Evolutionary conservation across 768 basidiomycete species (phyloP).

Genomic region (Lactarius psammicola): DNA sequence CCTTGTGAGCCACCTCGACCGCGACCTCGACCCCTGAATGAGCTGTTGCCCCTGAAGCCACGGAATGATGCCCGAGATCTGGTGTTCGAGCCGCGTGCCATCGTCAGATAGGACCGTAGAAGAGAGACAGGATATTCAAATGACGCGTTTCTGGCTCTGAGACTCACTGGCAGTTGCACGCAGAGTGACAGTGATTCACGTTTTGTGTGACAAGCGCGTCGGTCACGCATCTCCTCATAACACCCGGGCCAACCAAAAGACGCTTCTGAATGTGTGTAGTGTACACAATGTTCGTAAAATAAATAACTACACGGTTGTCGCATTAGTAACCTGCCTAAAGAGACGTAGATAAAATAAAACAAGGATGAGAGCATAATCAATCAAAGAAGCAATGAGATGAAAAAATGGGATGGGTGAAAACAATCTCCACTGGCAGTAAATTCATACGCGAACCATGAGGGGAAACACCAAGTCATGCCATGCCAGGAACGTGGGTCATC

Average conservation of each 20-base stretch:
- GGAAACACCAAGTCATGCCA: conserved; percentile 9
- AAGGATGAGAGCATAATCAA: conserved; percentile 19
- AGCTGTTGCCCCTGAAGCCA: conserved; percentile 39
- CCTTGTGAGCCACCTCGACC: conserved; percentile 42
- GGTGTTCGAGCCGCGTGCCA: conserved; percentile 26
- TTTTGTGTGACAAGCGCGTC: conserved; percentile 21
- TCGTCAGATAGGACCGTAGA: not conserved
- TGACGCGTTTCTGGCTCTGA: not conserved
- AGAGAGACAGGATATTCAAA: not conserved
- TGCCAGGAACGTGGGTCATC: conserved; percentile 11
- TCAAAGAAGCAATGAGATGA: conserved; percentile 15
- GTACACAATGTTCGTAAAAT: conserved; percentile 9
- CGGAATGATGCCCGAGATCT: conserved; percentile 40
- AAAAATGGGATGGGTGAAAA: conserved; percentile 1
- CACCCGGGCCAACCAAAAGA: not conserved
- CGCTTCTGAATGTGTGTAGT: not conserved
- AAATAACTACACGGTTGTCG: conserved; percentile 21
- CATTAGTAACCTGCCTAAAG: conserved; percentile 21
- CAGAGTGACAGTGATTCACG: not conserved
- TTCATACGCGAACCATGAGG: conserved; percentile 12
- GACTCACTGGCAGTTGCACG: not conserved
- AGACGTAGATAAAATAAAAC: conserved; percentile 22
- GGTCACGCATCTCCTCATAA: conserved; percentile 8
- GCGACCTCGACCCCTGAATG: conserved; percentile 46
- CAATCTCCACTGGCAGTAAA: conserved; percentile 5